Base-by-base conservation (phyloP, 768 basidiomycete genomes). In the Pluteus cervinus region DNA sequence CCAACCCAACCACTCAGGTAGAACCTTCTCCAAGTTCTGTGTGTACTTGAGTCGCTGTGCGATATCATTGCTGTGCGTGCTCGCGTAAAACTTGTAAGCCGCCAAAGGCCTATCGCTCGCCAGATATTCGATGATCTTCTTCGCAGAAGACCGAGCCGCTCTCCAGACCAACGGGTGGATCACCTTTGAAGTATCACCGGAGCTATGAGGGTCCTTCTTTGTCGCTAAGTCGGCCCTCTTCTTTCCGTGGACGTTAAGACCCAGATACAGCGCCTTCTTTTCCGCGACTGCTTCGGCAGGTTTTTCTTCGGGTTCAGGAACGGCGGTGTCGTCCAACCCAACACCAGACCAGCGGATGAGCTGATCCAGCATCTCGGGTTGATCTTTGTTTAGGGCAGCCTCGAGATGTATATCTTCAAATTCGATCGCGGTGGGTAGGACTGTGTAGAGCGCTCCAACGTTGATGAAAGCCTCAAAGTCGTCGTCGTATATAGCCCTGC, bases 201-300 rank as follows among this genome's bases (percentile, higher is more conserved):
- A 31, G 2, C 66, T 67, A 40, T 72, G 62, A 0, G 74, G 73
- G 45, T 78, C 75, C 34, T 69, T 68, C 47, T 62, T 68, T 36
- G 50, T 58, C 0, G 72, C 71, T 7, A 79, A 60, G 45, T 79
- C 76, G 11, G 62, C 60, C 3, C 74, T 62, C 48, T 80, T 79
- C 60, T 76, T 77, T n/a, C 77, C 78, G 41, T 78, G 74, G 15
- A 81, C 73, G 38, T 69, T 70, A 28, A 82, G 60, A 1, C 79
- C 78, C 12, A 79, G 69, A 46, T 81, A 81, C 0, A 70, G 31
- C 48, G 56, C 63, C 48, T 68, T 64, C 37, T 54, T 44, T 44
- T 68, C 66, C 44, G 66, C 63, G 26, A 51, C 43, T 7, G 52
- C 46, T 7, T 42, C 41, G 17, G 54, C 49, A 9, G 47, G 39